These are phyloP conservation scores for Apocynum venetum DNA, from an alignment of 257 asterid species.

Conservation along the genomic window DNA sequence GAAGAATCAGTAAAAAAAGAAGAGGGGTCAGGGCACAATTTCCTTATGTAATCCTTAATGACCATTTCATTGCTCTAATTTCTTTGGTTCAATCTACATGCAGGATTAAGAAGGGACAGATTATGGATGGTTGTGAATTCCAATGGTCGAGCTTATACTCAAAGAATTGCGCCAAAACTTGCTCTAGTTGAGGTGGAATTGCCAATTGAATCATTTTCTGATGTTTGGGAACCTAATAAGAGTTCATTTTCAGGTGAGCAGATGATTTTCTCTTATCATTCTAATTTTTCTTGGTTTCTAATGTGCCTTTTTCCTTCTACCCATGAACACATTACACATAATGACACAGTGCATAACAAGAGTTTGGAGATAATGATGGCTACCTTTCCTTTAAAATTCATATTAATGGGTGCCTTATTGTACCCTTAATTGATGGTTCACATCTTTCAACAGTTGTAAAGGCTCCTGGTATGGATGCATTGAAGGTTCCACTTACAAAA, in stretches of 20 bases:
- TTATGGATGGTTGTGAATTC: slow-evolving; percentile 32
- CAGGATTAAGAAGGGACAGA: slow-evolving; percentile 35
- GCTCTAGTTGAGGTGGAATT: slow-evolving; percentile 26
- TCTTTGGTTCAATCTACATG: not conserved
- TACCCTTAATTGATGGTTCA: too few species aligned
- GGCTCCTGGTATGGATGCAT: slow-evolving; percentile 29
- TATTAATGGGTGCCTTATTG: too few species aligned
- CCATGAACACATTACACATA: too few species aligned
- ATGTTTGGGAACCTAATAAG: slow-evolving; percentile 23
- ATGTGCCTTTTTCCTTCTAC: too few species aligned
- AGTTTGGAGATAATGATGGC: slow-evolving; percentile 13
- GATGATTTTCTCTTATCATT: not conserved
- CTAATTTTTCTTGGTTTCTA: too few species aligned
- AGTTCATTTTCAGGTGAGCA: slow-evolving; percentile 22
- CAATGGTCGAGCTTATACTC: slow-evolving; percentile 28
- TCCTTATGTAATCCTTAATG: too few species aligned
- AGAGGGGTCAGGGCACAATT: too few species aligned
- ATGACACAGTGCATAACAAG: too few species aligned
- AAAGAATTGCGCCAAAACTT: slow-evolving; percentile 31
- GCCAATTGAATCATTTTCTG: slow-evolving; percentile 26
- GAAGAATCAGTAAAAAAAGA: too few species aligned
- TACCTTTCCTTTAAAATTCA: slow-evolving; percentile 29
- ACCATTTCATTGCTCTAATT: too few species aligned
- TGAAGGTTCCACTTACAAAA: slow-evolving; percentile 23
- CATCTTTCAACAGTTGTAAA: slow-evolving; percentile 13